These are phyloP conservation scores for Eleusine indica DNA, from an alignment of 176 grass and related monocot genomes.

Conservation along the genomic window DNA sequence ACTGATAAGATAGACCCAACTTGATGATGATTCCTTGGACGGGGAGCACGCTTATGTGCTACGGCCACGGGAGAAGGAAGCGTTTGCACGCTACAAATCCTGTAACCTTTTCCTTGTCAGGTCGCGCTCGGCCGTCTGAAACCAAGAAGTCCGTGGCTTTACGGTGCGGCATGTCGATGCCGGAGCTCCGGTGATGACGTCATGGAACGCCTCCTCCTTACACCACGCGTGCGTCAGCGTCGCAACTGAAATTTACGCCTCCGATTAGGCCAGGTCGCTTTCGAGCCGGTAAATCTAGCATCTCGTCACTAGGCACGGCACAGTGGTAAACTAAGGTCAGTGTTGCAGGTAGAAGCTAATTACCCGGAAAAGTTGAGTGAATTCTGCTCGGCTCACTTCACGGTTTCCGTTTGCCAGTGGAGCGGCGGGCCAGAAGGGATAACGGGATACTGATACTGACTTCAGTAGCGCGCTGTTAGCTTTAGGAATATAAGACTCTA, in stretches of 20 bases:
- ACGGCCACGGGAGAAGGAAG: background rate
- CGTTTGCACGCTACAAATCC: background rate
- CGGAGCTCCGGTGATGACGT: background rate
- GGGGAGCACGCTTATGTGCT: background rate
- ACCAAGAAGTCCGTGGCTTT: background rate
- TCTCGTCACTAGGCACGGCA: background rate
- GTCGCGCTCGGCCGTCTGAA: conserved; percentile 11
- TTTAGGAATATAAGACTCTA: background rate
- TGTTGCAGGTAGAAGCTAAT: background rate
- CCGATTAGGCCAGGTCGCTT: background rate
- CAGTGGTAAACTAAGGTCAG: too few species aligned
- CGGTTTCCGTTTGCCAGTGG: background rate
- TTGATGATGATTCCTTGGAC: background rate
- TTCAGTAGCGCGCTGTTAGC: background rate
- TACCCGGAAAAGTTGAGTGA: background rate
- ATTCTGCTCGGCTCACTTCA: background rate
- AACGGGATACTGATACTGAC: background rate
- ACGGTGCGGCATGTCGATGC: background rate
- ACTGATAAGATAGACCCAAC: background rate
- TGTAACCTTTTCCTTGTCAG: background rate
- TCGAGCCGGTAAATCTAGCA: background rate
- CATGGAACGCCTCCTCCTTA: background rate
- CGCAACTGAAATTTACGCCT: background rate
- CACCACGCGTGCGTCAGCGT: conserved; percentile 4
- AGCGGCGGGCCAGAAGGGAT: background rate